Percentiles rank a stretch among this genome's conserved stretches.
These are phyloP conservation scores for Penicillium longicatenatum DNA, from an alignment of 495 filamentous ascomycete genomes.

Conservation along the genomic window DNA sequence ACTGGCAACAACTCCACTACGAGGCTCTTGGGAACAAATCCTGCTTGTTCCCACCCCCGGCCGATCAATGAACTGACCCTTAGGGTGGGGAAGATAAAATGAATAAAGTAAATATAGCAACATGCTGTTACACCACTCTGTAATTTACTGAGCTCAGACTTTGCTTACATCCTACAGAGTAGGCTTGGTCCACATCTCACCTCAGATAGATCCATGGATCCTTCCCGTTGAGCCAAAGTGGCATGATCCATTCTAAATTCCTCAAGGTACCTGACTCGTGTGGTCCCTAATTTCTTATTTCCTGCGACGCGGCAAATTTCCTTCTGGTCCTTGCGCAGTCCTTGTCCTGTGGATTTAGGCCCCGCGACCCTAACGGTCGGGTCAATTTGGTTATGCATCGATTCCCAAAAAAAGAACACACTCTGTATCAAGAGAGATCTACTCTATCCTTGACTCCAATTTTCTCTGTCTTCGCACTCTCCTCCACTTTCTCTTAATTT, in stretches of 20 bases:
- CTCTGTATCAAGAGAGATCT: neutral
- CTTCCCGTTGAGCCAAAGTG: neutral
- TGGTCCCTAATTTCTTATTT: too few species aligned
- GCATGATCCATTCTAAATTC: neutral
- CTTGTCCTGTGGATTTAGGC: neutral
- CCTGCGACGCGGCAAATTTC: neutral
- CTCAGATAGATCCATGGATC: neutral
- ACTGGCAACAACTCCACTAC: slow-evolving; percentile 10
- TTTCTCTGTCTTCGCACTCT: neutral
- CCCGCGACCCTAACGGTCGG: neutral
- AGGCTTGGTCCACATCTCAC: neutral
- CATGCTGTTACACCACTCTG: neutral
- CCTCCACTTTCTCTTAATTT: neutral
- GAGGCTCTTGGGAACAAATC: slow-evolving; percentile 19
- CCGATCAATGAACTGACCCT: slow-evolving; percentile 13
- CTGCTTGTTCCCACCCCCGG: slow-evolving; percentile 10
- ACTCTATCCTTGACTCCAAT: neutral
- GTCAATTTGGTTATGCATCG: neutral
- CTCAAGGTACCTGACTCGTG: too few species aligned
- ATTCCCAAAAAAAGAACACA: neutral
- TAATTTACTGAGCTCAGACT: too few species aligned
- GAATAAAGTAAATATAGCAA: neutral
- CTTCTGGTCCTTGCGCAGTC: neutral
- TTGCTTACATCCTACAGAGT: neutral
- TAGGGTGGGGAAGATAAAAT: neutral